phyloP scores from a whole-genome alignment of 345 rosid species.

The Camelina sativa region DNA sequence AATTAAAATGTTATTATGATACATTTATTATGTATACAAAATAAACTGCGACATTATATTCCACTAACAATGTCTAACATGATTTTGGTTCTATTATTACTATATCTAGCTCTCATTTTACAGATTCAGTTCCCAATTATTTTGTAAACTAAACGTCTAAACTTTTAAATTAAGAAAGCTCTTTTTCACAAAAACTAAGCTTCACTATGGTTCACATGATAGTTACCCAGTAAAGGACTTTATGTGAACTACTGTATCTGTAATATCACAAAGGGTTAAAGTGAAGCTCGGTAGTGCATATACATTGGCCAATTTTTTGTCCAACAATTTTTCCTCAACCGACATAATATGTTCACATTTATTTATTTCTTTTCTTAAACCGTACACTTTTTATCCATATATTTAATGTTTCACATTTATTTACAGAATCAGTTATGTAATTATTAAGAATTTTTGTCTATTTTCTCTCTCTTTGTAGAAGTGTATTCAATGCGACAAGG shows the following conservation, averaged over 20 bases:
- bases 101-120: slow-evolving; percentile 10
- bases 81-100: background rate
- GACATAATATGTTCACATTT: slow-evolving; percentile 51
- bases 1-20: too few species aligned
- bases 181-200: background rate
- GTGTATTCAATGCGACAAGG: slow-evolving; percentile 69
- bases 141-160: background rate
- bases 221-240: slow-evolving; percentile 1
- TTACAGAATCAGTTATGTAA: background rate
- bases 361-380: background rate
- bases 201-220: slow-evolving; percentile 1
- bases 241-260: slow-evolving; percentile 7
- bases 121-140: slow-evolving; percentile 3
- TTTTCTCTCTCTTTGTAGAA: slow-evolving; percentile 44
- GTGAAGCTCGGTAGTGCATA: background rate
- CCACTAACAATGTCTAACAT: slow-evolving; percentile 4
- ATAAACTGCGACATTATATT: background rate
- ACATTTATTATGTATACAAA: too few species aligned
- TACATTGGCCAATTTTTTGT: background rate
- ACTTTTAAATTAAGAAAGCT: background rate
- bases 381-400: slow-evolving; percentile 4
- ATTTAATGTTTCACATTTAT: slow-evolving; percentile 15
- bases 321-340: background rate
- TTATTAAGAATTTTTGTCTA: background rate
- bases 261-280: slow-evolving; percentile 1